These are phyloP conservation scores for Jaltomata sinuosa DNA, from an alignment of 257 asterid species.

Conservation along the genomic window DNA sequence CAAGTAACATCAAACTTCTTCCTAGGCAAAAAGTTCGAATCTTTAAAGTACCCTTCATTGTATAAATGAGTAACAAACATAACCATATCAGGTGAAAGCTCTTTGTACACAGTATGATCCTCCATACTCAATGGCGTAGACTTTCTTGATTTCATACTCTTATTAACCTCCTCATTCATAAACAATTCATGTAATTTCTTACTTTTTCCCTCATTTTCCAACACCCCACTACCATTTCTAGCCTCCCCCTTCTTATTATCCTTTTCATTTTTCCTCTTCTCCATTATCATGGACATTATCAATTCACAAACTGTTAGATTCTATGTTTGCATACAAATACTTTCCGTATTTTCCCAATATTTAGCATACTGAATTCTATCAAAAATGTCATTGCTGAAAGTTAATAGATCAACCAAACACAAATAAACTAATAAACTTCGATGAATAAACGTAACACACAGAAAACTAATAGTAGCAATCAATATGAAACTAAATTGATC, in stretches of 20 bases:
- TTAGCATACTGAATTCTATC: background rate
- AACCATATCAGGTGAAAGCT: conserved; percentile 64
- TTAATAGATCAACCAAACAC: too few relatives aligned
- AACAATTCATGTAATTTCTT: conserved; percentile 29
- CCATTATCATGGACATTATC: background rate
- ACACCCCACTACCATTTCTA: background rate
- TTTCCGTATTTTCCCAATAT: background rate
- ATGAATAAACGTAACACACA: background rate
- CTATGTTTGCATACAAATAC: background rate
- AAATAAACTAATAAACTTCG: too few relatives aligned
- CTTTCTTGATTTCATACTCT: background rate
- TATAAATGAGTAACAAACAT: conserved; percentile 37
- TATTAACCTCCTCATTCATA: background rate
- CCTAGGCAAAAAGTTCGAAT: conserved; percentile 33
- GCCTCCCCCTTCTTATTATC: background rate
- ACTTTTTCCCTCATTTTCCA: background rate
- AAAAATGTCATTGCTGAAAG: background rate
- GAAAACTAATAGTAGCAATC: background rate
- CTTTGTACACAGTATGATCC: conserved; percentile 31
- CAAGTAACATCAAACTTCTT: conserved; percentile 31
- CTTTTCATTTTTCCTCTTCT: conserved; percentile 7
- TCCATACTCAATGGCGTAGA: conserved; percentile 22
- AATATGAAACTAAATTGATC: background rate
- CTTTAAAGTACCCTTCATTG: conserved; percentile 42
- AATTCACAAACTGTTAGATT: background rate